These are phyloP conservation scores for Trichocomaceae sp. DNA, from an alignment of 2,329 filamentous ascomycete genomes.

Conservation along the genomic window DNA sequence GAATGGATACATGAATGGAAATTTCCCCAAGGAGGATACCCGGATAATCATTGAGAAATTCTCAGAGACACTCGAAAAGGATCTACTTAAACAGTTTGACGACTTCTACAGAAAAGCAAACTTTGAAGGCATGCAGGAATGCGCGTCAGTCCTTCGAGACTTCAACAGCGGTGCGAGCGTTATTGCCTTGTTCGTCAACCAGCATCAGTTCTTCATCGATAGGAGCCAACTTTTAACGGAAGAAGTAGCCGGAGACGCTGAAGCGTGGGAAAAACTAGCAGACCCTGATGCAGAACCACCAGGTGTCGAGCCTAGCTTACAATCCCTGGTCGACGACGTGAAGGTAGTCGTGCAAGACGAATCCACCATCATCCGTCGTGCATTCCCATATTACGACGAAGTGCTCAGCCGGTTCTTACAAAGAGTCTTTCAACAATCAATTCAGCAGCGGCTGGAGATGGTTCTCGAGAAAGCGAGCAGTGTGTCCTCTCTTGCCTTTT, in stretches of 20 bases:
- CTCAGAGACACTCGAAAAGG: constrained; percentile 89
- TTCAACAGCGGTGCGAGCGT: constrained; percentile 95
- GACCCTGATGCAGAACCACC: constrained; percentile 91
- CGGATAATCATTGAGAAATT: constrained; percentile 94
- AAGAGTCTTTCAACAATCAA: constrained; percentile 93
- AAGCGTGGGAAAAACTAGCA: constrained; percentile 84
- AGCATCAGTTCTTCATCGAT: constrained; percentile 99
- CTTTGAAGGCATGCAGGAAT: constrained; percentile 97
- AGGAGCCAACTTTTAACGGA: constrained; percentile 84
- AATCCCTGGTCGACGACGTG: constrained; percentile 89
- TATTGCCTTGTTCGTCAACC: constrained; percentile 93
- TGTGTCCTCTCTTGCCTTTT: constrained; percentile 83
- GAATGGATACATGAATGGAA: constrained; percentile 27
- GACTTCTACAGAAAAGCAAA: constrained; percentile 93
- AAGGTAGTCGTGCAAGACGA: constrained; percentile 95
- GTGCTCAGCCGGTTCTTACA: constrained; percentile 91
- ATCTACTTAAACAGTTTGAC: constrained; percentile 92
- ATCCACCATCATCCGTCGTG: constrained; percentile 90
- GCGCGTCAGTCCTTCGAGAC: constrained; percentile 84
- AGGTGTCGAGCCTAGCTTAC: constrained; percentile 82
- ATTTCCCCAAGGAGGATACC: constrained; percentile 52
- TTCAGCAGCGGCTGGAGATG: constrained; percentile 92
- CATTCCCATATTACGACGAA: constrained; percentile 93
- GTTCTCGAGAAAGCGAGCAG: constrained; percentile 90
- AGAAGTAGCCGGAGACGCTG: constrained; percentile 56